phyloP scores from a whole-genome alignment of 2,329 filamentous ascomycete genomes.

The Penicillium freii region DNA sequence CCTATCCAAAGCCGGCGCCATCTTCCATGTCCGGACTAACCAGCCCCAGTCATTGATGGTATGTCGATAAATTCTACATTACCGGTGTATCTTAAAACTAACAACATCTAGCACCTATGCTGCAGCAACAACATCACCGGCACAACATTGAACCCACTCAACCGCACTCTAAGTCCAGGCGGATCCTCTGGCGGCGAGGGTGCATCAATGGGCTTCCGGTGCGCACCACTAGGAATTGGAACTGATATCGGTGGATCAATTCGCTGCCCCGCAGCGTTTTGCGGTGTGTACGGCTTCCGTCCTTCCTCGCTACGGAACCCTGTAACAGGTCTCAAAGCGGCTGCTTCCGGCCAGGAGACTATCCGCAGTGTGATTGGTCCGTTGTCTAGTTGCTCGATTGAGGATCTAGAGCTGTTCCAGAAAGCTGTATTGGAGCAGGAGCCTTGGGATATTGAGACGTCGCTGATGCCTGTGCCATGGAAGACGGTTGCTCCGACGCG shows the following conservation, averaged over 20 bases:
- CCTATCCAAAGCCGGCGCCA: conserved; percentile 39
- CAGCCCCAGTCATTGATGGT: conserved; percentile 44
- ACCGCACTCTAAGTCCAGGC: conserved; percentile 41
- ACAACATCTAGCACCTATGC: conserved; percentile 31
- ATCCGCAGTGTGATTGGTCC: conserved; percentile 38
- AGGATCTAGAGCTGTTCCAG: conserved; percentile 41
- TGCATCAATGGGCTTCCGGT: conserved; percentile 43
- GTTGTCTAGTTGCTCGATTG: conserved; percentile 27
- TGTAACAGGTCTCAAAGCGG: conserved; percentile 27
- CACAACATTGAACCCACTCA: conserved; percentile 42
- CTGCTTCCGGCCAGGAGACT: conserved; percentile 37
- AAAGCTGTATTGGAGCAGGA: conserved; percentile 39
- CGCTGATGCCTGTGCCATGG: conserved; percentile 45
- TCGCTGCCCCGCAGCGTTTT: conserved; percentile 46
- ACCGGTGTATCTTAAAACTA: not conserved
- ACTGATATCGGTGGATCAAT: conserved; percentile 51
- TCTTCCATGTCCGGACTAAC: conserved; percentile 47
- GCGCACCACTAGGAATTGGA: conserved; percentile 45
- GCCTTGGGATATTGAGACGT: conserved; percentile 46
- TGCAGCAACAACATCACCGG: conserved; percentile 45
- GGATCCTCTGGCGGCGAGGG: conserved; percentile 49
- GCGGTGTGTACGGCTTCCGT: conserved; percentile 45
- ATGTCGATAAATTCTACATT: not conserved
- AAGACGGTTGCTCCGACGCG: conserved; percentile 24
- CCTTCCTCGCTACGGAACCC: conserved; percentile 41